Evolutionary conservation across 352 stramenopile species (phyloP), one percentile per base, ranked within the genome.

Genomic region (Globisporangium barbulae): DNA sequence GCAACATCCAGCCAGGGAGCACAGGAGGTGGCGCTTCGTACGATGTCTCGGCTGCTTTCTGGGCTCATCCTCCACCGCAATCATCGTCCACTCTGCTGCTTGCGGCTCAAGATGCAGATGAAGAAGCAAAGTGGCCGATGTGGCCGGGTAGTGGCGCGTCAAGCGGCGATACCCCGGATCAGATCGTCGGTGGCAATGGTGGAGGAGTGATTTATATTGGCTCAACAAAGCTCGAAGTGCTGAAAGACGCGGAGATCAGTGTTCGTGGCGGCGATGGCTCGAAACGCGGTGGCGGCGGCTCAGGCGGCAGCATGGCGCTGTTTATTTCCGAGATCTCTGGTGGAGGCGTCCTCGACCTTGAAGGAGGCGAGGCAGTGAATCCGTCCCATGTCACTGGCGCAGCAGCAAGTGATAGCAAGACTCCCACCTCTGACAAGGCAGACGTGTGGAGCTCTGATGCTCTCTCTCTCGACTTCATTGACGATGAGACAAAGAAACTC

Each of bases 121-220:
- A 8, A n/a, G 33, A 45, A 25, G 37, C 33, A 22, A 66, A 61
- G 8, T 91, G 82, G 82, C 82, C 82, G 6, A 74, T 76, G 64
- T 91, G 82, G 82, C 82, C 82, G 15, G 82, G 82, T 57, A 91
- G 82, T 62, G 81, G 80, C 52, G 82, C 82, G 25, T 59, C 67
- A 28, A 87, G 73, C 61, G 76, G 77, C 25, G 79, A 88, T 35
- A 79, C 65, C 5, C 71, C 78, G 1, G 76, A 78, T 42, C 71
- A 74, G 19, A 65, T 91, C n/a, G 75, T 68, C 53, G 87, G 84
- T 15, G 87, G 85, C 2, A 82, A 69, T 58, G 87, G 87, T 8
- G 87, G 87, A 45, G 87, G 87, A 13, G 61, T 95, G 12, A 75
- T 95, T 28, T 87, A 92, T 68, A 67, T 95, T 48, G 68, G 74